Evolutionary conservation across 768 basidiomycete species (phyloP).

Genomic region (Kwoniella dendrophila): DNA sequence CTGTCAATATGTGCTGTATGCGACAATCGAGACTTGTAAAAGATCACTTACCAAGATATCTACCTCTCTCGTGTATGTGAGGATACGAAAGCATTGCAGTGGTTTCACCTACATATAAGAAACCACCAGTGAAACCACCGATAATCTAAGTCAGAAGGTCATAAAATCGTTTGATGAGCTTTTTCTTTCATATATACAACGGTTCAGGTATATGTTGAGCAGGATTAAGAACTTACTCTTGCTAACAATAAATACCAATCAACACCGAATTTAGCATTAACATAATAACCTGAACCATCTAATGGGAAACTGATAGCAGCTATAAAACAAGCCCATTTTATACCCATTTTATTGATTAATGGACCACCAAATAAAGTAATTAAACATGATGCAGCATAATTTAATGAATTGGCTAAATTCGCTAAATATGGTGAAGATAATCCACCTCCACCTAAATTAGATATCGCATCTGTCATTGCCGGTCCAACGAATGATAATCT

Average conservation of each 20-base stretch:
- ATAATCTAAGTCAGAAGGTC: not conserved
- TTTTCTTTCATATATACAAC: not conserved
- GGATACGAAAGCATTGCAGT: conserved; percentile 17
- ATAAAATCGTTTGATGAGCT: no score
- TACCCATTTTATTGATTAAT: conserved; percentile 40
- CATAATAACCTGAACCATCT: conserved; percentile 30
- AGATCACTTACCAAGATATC: conserved; percentile 1
- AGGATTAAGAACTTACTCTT: not conserved
- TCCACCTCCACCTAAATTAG: conserved; percentile 25
- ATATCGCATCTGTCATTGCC: conserved; percentile 19
- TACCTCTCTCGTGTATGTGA: conserved; percentile 6
- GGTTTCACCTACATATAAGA: conserved; percentile 16
- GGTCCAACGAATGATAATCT: conserved; percentile 17
- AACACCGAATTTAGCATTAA: conserved; percentile 5
- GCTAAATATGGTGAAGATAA: conserved; percentile 29
- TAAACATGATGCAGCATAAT: conserved; percentile 23
- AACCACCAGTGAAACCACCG: not conserved
- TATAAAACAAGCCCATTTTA: conserved; percentile 32
- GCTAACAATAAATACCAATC: conserved; percentile 16
- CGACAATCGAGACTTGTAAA: no score
- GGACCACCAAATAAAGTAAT: conserved; percentile 40
- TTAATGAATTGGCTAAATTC: conserved; percentile 24
- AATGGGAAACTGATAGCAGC: conserved; percentile 21
- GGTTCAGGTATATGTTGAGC: not conserved
- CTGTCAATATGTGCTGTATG: no score